Evolutionary conservation across 495 filamentous ascomycete genomes (phyloP).

Genomic region (Pyrenopolyporus hunteri): DNA sequence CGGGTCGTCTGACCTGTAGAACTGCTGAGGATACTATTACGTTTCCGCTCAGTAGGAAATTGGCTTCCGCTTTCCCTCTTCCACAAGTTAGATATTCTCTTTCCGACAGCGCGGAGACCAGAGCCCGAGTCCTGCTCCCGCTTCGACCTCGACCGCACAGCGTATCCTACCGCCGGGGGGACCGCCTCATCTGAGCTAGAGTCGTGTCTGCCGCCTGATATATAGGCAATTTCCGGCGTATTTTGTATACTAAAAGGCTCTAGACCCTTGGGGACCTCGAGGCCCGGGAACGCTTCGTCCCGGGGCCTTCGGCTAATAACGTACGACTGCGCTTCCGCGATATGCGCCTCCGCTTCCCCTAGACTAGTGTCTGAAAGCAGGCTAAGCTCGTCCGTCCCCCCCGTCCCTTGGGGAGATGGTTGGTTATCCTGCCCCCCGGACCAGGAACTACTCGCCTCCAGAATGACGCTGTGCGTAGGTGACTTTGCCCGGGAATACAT

Average conservation of each 20-base stretch:
- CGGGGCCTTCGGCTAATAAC: conserved; percentile 6
- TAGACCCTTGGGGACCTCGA: conserved; percentile 38
- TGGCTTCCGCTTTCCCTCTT: conserved; percentile 25
- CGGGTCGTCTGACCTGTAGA: conserved; percentile 34
- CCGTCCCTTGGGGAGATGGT: conserved; percentile 17
- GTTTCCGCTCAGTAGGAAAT: conserved; percentile 12
- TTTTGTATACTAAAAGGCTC: conserved; percentile 41
- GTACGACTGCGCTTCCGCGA: conserved; percentile 30
- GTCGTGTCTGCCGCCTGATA: conserved; percentile 20
- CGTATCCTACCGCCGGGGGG: conserved; percentile 24
- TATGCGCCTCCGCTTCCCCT: conserved; percentile 32
- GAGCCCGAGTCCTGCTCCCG: conserved; percentile 22
- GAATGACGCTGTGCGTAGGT: conserved; percentile 20
- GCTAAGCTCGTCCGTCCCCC: conserved; percentile 35
- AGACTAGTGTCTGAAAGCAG: conserved; percentile 41
- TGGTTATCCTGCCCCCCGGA: conserved; percentile 9
- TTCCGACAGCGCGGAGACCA: conserved; percentile 14
- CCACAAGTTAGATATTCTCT: conserved; percentile 39
- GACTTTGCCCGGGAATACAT: conserved; percentile 31
- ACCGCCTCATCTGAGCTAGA: conserved; percentile 25
- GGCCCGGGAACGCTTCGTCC: conserved; percentile 34
- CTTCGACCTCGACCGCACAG: conserved; percentile 11
- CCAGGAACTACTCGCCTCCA: conserved; percentile 25
- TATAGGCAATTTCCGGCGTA: conserved; percentile 44
- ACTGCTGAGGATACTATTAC: conserved; percentile 29